Conservation (phyloP, 164 flowering plant genomes). For the Echeveria elegans region DNA sequence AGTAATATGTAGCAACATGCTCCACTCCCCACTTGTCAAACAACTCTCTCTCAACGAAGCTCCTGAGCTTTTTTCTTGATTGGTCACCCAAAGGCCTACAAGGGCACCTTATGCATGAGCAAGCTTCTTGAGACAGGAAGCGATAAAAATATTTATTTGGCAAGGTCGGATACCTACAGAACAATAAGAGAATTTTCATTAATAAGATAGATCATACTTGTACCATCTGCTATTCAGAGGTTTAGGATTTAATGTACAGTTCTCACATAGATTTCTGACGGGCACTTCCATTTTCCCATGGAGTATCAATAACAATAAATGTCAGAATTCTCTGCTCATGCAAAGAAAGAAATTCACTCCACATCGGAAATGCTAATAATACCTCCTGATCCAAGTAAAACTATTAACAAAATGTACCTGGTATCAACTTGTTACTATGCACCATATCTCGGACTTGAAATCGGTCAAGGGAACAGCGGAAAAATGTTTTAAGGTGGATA, state of each 20-base stretch:
- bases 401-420: conserved; percentile 51
- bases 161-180: conserved; percentile 78
- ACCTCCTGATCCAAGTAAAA: background rate
- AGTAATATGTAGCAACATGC: conserved; percentile 43
- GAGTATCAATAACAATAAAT: conserved; percentile 84
- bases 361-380: background rate
- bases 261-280: conserved; percentile 60
- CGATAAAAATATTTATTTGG: conserved; percentile 73
- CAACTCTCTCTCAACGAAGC: conserved; percentile 73
- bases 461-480: conserved; percentile 17
- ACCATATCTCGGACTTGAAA: conserved; percentile 80
- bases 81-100: conserved; percentile 94
- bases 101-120: conserved; percentile 68
- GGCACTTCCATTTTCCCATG: conserved; percentile 96
- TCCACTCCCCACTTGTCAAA: conserved; percentile 82
- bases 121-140: conserved; percentile 79
- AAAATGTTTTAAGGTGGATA: too few relatives aligned
- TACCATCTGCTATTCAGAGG: background rate
- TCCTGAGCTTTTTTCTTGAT: conserved; percentile 73
- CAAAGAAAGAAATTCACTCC: conserved; percentile 1
- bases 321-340: conserved; percentile 41
- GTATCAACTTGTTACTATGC: conserved; percentile 60
- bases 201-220: background rate
- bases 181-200: conserved; percentile 9
- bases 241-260: background rate